Percentiles rank a stretch among this genome's conserved stretches.
These are phyloP conservation scores for Brasenia schreberi DNA, from an alignment of 164 flowering plant species.

Conservation along the genomic window DNA sequence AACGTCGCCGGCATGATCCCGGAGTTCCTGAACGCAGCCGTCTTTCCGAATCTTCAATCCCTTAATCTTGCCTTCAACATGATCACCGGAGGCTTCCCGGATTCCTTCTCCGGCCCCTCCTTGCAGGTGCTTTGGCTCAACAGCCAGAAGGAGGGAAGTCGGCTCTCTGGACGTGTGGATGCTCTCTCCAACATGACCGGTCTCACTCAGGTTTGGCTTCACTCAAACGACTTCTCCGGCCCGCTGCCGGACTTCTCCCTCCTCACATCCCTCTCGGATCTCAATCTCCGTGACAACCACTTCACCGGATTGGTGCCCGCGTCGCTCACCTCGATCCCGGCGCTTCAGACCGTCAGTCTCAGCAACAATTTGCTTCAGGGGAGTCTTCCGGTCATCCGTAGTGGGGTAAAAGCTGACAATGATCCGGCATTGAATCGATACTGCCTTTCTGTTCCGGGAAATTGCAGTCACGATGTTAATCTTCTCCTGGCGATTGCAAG, in stretches of 20 bases:
- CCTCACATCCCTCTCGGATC: constrained; percentile 22
- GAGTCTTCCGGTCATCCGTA: constrained; percentile 24
- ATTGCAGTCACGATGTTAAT: constrained; percentile 37
- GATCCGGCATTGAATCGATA: constrained; percentile 22
- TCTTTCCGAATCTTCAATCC: constrained; percentile 15
- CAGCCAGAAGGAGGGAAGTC: constrained; percentile 17
- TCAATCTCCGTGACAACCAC: constrained; percentile 38
- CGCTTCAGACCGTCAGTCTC: constrained; percentile 27
- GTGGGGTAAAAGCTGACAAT: constrained; percentile 5
- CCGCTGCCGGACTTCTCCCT: constrained; percentile 37
- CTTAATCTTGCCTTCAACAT: constrained; percentile 38
- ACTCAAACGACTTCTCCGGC: constrained; percentile 31
- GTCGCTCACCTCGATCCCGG: constrained; percentile 17
- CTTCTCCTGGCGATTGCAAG: constrained; percentile 28
- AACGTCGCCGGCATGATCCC: constrained; percentile 27
- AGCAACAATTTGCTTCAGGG: constrained; percentile 50
- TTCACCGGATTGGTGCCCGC: constrained; percentile 36
- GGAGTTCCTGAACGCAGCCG: constrained; percentile 15
- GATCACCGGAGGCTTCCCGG: constrained; percentile 31
- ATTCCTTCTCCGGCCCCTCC: constrained; percentile 15
- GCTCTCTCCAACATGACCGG: constrained; percentile 24
- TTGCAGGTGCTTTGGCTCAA: constrained; percentile 29
- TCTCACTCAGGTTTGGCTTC: constrained; percentile 40
- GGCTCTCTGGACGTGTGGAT: constrained; percentile 23
- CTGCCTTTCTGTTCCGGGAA: constrained; percentile 26